Conservation (phyloP, 345 rosid species). For the Bruguiera sexangula region DNA sequence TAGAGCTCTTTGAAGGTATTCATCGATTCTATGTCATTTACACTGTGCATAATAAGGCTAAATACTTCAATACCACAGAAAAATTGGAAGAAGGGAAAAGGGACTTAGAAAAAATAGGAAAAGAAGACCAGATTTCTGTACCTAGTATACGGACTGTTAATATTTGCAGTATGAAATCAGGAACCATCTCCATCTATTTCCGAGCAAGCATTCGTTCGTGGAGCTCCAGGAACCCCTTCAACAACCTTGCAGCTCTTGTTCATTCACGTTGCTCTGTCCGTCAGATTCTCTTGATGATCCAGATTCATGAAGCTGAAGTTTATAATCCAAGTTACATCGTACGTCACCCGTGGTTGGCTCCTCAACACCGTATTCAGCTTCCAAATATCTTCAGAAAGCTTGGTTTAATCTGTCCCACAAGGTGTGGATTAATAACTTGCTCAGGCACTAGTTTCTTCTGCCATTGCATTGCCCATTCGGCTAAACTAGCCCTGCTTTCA, state of each 20-base stretch:
- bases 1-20: not conserved
- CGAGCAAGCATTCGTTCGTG: conserved; percentile 19
- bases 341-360: conserved; percentile 91
- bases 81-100: not conserved
- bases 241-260: conserved; percentile 13
- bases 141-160: not conserved
- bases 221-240: conserved; percentile 19
- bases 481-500: conserved; percentile 91
- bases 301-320: conserved; percentile 76
- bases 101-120: not conserved
- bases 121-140: not conserved
- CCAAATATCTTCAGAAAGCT: conserved; percentile 72
- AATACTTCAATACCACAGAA: not conserved
- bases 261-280: conserved; percentile 22
- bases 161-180: not conserved
- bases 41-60: not conserved
- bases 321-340: conserved; percentile 75
- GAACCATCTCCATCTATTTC: conserved; percentile 45
- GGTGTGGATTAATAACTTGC: conserved; percentile 61
- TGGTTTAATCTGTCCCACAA: conserved; percentile 54
- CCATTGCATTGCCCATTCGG: conserved; percentile 95
- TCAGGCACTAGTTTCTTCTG: conserved; percentile 75
- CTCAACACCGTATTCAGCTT: conserved; percentile 87
- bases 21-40: not conserved
- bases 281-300: conserved; percentile 32